These are phyloP conservation scores for Lachancea thermotolerans DNA, from an alignment of 805 yeast species.

Conservation along the genomic window DNA sequence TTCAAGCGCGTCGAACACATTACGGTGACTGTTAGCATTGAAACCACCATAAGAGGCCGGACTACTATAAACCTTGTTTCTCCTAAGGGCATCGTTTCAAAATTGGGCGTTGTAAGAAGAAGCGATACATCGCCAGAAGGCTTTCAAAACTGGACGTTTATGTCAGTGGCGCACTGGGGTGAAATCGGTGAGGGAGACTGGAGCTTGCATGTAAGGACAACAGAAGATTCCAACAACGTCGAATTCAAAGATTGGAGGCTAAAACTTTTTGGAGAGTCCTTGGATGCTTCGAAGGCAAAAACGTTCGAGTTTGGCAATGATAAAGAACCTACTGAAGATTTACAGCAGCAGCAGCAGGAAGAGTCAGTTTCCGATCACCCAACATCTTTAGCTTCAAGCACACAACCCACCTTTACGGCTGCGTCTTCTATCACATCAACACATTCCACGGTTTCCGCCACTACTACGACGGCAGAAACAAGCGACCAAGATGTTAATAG, in stretches of 20 bases:
- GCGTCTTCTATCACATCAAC: neutral
- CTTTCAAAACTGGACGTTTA: constrained; percentile 79
- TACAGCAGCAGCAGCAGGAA: too few species aligned
- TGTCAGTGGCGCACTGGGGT: constrained; percentile 99
- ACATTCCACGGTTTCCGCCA: constrained; percentile 3
- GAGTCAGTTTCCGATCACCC: too few species aligned
- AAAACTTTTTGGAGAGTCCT: constrained; percentile 73
- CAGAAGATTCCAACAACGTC: constrained; percentile 33
- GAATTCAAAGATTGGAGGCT: constrained; percentile 65
- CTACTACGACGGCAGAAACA: constrained; percentile 3
- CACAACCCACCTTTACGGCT: neutral
- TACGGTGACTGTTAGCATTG: constrained; percentile 69
- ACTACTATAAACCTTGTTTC: constrained; percentile 59
- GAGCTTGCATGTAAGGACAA: constrained; percentile 59
- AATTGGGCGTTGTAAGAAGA: constrained; percentile 61
- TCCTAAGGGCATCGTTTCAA: constrained; percentile 69
- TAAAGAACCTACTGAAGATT: constrained; percentile 22
- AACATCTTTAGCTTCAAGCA: too few species aligned
- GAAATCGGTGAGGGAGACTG: constrained; percentile 86
- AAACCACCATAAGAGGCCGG: constrained; percentile 59
- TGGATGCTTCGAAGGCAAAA: constrained; percentile 56
- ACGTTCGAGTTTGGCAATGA: constrained; percentile 42
- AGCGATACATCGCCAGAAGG: constrained; percentile 54
- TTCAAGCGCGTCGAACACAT: constrained; percentile 78
- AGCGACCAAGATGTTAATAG: constrained; percentile 16